Evolutionary conservation across 176 grass and related monocot species (phyloP).

Genomic region (Tillandsia leiboldiana): DNA sequence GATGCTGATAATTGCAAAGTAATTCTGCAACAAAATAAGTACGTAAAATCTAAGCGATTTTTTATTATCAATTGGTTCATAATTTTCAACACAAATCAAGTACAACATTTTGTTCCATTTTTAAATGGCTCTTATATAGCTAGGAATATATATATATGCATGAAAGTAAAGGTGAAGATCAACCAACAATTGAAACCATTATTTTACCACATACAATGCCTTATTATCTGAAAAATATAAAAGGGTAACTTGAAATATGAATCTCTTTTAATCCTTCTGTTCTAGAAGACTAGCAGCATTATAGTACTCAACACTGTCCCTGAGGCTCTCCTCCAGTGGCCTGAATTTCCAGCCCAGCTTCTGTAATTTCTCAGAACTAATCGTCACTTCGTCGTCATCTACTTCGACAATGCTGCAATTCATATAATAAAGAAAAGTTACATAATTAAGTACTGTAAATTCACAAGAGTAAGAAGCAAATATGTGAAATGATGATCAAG

Average conservation of each 20-base stretch:
- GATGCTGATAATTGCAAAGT: no score
- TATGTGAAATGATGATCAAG: not conserved
- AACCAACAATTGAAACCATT: not conserved
- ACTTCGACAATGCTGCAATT: slow-evolving; percentile 23
- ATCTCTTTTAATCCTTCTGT: slow-evolving; percentile 5
- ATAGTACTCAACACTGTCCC: slow-evolving; percentile 34
- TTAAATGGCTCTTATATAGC: no score
- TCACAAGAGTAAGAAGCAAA: not conserved
- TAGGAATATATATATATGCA: no score
- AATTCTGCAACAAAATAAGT: no score
- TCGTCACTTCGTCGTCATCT: slow-evolving; percentile 5
- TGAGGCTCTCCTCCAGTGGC: slow-evolving; percentile 31
- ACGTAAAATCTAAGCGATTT: no score
- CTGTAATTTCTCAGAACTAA: slow-evolving; percentile 30
- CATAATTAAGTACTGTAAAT: not conserved
- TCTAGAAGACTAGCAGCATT: slow-evolving; percentile 17
- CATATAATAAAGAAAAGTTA: not conserved
- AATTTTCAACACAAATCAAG: no score
- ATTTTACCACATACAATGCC: not conserved
- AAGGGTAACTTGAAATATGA: not conserved
- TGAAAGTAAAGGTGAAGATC: no score
- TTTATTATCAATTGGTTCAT: no score
- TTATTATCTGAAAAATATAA: not conserved
- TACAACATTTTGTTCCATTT: no score
- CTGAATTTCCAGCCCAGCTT: slow-evolving; percentile 35